These are phyloP conservation scores for Plasmodium vivax DNA, from an alignment of 169 alveolate genomes.

Conservation along the genomic window DNA sequence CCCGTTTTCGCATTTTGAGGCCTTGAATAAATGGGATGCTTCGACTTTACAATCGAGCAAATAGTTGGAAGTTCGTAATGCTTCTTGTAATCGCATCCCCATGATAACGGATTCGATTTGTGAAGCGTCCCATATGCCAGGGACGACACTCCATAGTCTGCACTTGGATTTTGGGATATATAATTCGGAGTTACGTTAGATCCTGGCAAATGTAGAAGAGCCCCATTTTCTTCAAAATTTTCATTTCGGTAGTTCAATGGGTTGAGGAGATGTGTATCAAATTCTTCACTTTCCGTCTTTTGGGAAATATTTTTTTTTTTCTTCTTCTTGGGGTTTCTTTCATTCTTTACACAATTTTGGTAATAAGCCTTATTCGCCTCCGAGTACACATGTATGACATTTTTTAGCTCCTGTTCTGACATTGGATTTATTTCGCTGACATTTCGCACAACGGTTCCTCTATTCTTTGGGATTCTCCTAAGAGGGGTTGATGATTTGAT, in stretches of 20 bases:
- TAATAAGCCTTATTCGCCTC: constrained; percentile 73
- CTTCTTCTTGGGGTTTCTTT: constrained; percentile 9
- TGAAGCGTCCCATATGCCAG: constrained; percentile 73
- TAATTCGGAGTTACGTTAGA: constrained; percentile 43
- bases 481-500: constrained; percentile 43
- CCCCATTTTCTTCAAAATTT: constrained; percentile 60
- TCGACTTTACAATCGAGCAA: constrained; percentile 75
- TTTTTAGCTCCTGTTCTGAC: constrained; percentile 72
- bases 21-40: constrained; percentile 69
- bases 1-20: constrained; percentile 26
- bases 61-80: constrained; percentile 76
- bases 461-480: constrained; percentile 67
- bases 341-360: constrained; percentile 35
- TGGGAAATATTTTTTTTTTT: constrained; percentile 18
- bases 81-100: constrained; percentile 66
- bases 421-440: constrained; percentile 60
- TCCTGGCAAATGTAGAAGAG: constrained; percentile 75
- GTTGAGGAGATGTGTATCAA: constrained; percentile 43
- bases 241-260: constrained; percentile 62
- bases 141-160: constrained; percentile 57
- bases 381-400: constrained; percentile 71
- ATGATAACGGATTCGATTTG: constrained; percentile 58
- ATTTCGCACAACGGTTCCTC: constrained; percentile 71
- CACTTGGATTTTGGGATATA: constrained; percentile 7
- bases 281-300: constrained; percentile 61